Percentiles rank a stretch among this genome's conserved stretches.
These are phyloP conservation scores for Kalmusia sp. DNA, from an alignment of 2,329 filamentous ascomycete genomes.

Conservation along the genomic window DNA sequence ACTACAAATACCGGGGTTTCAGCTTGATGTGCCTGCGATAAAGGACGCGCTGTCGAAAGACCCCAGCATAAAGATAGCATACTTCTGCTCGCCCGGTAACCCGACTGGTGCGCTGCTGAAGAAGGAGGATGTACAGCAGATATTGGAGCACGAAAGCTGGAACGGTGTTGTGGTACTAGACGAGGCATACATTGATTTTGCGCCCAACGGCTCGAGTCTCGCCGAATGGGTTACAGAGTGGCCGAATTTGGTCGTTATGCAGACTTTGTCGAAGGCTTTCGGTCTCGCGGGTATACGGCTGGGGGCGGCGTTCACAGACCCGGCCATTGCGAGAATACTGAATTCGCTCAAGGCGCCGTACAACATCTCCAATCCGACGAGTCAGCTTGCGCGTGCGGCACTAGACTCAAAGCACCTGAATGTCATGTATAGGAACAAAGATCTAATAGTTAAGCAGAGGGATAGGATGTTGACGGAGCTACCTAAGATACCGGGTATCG, in stretches of 20 bases:
- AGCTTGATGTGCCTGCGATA: slow-evolving; percentile 73
- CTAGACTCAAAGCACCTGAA: slow-evolving; percentile 71
- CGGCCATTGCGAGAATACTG: slow-evolving; percentile 77
- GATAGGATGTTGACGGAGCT: slow-evolving; percentile 77
- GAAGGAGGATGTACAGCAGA: slow-evolving; percentile 74
- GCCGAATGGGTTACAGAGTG: slow-evolving; percentile 92
- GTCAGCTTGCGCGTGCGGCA: slow-evolving; percentile 77
- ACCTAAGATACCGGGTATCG: slow-evolving; percentile 77
- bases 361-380: slow-evolving; percentile 90
- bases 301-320: slow-evolving; percentile 81
- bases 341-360: slow-evolving; percentile 97
- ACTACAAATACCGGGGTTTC: slow-evolving; percentile 76
- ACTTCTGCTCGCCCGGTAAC: slow-evolving; percentile 94
- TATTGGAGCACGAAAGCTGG: slow-evolving; percentile 89
- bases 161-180: slow-evolving; percentile 94
- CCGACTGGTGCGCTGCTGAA: slow-evolving; percentile 82
- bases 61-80: slow-evolving; percentile 80
- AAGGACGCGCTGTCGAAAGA: slow-evolving; percentile 68
- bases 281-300: slow-evolving; percentile 92
- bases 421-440: slow-evolving; percentile 74
- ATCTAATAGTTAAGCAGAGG: slow-evolving; percentile 76
- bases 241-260: slow-evolving; percentile 97
- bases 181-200: slow-evolving; percentile 97
- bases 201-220: slow-evolving; percentile 77
- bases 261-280: slow-evolving; percentile 98